Evolutionary conservation across 805 yeast species (phyloP), one percentile per base, ranked within the genome.

Genomic region (Candida fluviatilis): DNA sequence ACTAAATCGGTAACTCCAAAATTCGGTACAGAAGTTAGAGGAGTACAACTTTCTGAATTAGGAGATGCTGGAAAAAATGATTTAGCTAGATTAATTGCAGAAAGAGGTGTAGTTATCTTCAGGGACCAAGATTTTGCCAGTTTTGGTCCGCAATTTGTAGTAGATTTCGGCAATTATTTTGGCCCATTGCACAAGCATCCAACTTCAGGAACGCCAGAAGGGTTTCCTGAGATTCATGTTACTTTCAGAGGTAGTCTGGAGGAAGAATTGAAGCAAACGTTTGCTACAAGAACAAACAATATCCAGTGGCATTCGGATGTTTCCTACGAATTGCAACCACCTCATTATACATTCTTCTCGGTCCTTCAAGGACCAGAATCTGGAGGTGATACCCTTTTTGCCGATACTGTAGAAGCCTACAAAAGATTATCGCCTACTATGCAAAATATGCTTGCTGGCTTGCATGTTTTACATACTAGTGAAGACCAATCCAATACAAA

Each of bases 121-220:
- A 35, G 63, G 14, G 48, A 61, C 43, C 68, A 62, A 41, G 60
- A 62, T 47, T 57, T 59, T 38, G 55, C 45, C 17, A 18, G 35
- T 2, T 55, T 65, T 40, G 75, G 79, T 4, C 73, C 76, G 3
- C 64, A 64, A 24, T 69, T 64, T 41, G 69, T 53, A 23, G 70
- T 64, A 19, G 37, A 50, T 10, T 50, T 39, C 32, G 49, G 46
- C 12, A 27, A 36, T 30, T 47, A 50, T 37, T 51, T 44, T 39
- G 55, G 56, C 16, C 52, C 51, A 19, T 44, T 50, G 26, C 54
- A 53, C 34, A 35, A 45, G 10, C 57, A 50, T 34, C 57, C 57
- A 13, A 50, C 55, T 10, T 51, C 55, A 10, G 56, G 55, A 10
- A 43, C 53, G 13, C 54, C 54, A 6, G 46, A 42, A 38, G 57